Conservation (phyloP, 73 alveolate genomes). For the Paramecium biaurelia region DNA sequence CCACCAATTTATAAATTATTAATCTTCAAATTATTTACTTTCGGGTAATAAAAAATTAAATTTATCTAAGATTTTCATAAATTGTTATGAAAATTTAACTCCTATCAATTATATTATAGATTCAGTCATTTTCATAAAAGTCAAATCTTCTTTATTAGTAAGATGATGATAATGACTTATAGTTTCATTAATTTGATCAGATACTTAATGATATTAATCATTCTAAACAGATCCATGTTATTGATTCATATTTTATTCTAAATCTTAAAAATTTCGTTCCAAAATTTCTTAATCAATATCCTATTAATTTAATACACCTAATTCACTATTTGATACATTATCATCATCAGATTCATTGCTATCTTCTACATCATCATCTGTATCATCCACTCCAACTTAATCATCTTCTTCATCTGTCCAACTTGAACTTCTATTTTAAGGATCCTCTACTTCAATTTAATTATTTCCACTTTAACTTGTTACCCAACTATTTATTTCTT, state of each 20-base stretch:
- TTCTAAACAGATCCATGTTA: background rate
- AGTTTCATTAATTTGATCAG: background rate
- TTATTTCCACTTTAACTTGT: conserved; percentile 12
- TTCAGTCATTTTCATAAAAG: background rate
- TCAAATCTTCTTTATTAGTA: background rate
- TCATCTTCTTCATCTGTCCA: conserved; percentile 40
- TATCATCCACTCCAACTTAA: background rate
- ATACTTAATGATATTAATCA: background rate
- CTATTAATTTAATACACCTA: background rate
- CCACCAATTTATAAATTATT: background rate
- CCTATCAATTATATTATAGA: background rate
- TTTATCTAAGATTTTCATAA: background rate
- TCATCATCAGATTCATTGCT: background rate
- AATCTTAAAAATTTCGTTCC: background rate
- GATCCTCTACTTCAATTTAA: background rate
- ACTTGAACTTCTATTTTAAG: background rate
- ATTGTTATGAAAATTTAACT: background rate
- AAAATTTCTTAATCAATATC: background rate
- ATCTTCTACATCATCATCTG: background rate
- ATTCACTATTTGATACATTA: background rate
- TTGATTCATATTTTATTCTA: background rate
- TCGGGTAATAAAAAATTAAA: background rate
- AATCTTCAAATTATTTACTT: background rate
- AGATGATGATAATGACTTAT: background rate
- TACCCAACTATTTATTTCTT: background rate